A percentile compares a stretch with the other conserved stretches of the same genome.
Conservation (phyloP, 352 stramenopile genomes). For the Globisporangium nunn region DNA sequence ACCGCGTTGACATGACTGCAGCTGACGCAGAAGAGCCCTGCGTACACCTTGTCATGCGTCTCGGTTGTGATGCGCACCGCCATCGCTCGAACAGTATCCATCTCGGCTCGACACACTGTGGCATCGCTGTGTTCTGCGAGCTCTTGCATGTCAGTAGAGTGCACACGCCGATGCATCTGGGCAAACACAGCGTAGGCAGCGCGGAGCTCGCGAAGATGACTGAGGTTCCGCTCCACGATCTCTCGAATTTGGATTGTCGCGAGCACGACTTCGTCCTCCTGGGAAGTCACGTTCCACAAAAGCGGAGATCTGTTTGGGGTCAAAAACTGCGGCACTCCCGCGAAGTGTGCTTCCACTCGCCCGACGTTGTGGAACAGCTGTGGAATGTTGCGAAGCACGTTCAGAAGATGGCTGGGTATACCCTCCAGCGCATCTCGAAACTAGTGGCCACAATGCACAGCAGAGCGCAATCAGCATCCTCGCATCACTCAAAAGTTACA, state of each 20-base stretch:
- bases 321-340: constrained; percentile 20
- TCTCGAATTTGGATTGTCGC: constrained; percentile 52
- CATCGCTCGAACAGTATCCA: constrained; percentile 15
- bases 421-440: constrained; percentile 47
- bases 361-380: constrained; percentile 61
- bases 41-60: constrained; percentile 8
- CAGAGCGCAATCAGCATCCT: not conserved
- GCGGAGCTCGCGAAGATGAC: constrained; percentile 28
- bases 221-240: constrained; percentile 55
- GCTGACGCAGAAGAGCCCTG: constrained; percentile 37
- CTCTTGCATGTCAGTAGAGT: constrained; percentile 9
- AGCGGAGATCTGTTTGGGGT: constrained; percentile 23
- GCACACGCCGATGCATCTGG: constrained; percentile 24
- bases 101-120: constrained; percentile 12
- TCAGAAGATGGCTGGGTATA: constrained; percentile 49
- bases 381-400: constrained; percentile 57
- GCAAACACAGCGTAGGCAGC: constrained; percentile 34
- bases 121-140: constrained; percentile 14
- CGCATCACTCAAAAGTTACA: not conserved
- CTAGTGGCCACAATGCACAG: constrained; percentile 7
- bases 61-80: constrained; percentile 10
- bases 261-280: constrained; percentile 50
- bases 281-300: constrained; percentile 59
- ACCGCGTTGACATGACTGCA: constrained; percentile 37
- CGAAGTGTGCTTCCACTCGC: constrained; percentile 63